Percentiles rank a stretch among this genome's conserved stretches.
Evolutionary conservation across 164 flowering plant genomes (phyloP).

Genomic region (Magnolia kwangsiensis): DNA sequence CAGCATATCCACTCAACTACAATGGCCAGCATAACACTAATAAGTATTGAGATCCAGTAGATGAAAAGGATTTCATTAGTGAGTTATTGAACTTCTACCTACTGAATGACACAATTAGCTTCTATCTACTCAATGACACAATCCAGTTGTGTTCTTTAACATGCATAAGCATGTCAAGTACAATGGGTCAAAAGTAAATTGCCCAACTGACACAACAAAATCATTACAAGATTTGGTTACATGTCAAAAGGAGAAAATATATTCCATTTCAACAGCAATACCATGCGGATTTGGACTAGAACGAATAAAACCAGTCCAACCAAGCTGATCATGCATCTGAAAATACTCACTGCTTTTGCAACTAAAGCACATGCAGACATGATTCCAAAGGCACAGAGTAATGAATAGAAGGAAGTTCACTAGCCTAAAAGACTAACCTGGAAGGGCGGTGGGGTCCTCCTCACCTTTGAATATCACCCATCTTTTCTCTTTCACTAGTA

Average conservation of each 20-base stretch:
- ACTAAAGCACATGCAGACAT: background rate
- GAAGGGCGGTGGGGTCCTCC: conserved; percentile 76
- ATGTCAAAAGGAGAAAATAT: background rate
- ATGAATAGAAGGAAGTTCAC: background rate
- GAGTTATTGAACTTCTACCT: background rate
- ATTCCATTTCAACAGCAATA: background rate
- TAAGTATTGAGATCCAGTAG: conserved; percentile 1
- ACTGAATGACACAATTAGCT: background rate
- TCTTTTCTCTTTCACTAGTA: conserved; percentile 84
- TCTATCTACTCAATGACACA: background rate
- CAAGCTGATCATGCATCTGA: background rate
- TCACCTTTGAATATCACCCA: conserved; percentile 89
- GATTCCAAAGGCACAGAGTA: background rate
- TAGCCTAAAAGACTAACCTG: conserved; percentile 47
- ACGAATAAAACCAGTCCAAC: conserved; percentile 1
- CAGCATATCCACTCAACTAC: conserved; percentile 99
- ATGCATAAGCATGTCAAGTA: background rate
- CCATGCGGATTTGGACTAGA: background rate
- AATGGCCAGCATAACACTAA: conserved; percentile 14
- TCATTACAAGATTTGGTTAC: background rate
- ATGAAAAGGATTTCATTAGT: conserved; percentile 1
- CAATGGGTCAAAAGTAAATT: background rate
- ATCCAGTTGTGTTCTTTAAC: background rate
- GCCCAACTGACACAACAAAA: background rate
- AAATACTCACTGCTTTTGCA: background rate